Percentiles rank a stretch among this genome's conserved stretches.
Conservation (phyloP, 495 filamentous ascomycete genomes). For the Penicillium riverlandense region DNA sequence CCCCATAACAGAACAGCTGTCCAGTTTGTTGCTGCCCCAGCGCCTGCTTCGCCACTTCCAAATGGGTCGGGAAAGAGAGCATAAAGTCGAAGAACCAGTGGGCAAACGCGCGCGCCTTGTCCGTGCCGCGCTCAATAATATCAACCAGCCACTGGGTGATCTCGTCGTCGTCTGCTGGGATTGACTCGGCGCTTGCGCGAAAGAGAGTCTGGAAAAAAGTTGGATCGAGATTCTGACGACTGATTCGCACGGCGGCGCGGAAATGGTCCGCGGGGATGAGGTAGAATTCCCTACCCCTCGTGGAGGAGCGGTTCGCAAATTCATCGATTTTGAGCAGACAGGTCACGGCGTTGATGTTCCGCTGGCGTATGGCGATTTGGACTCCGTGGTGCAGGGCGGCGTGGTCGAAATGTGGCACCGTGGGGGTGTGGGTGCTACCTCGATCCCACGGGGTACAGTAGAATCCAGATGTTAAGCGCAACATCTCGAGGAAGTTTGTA, state of each 20-base stretch:
- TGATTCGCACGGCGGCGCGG: constrained; percentile 15
- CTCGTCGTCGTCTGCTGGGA: constrained; percentile 24
- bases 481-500: constrained; percentile 24
- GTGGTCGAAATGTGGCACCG: constrained; percentile 10
- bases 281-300: neutral
- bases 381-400: constrained; percentile 30
- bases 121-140: neutral
- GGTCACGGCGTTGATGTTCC: constrained; percentile 22
- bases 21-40: neutral
- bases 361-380: constrained; percentile 19
- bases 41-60: too few species aligned
- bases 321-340: constrained; percentile 37
- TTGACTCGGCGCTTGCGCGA: constrained; percentile 33
- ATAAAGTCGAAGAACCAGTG: constrained; percentile 32
- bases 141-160: constrained; percentile 31
- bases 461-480: constrained; percentile 25
- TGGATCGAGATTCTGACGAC: constrained; percentile 14
- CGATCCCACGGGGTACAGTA: neutral
- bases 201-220: constrained; percentile 28
- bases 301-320: constrained; percentile 15
- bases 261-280: constrained; percentile 28
- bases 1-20: constrained; percentile 22
- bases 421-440: neutral
- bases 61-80: constrained; percentile 18
- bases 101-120: constrained; percentile 9